These are phyloP conservation scores for Xylariaceae sp. DNA, from an alignment of 2,329 filamentous ascomycete genomes.

Conservation along the genomic window DNA sequence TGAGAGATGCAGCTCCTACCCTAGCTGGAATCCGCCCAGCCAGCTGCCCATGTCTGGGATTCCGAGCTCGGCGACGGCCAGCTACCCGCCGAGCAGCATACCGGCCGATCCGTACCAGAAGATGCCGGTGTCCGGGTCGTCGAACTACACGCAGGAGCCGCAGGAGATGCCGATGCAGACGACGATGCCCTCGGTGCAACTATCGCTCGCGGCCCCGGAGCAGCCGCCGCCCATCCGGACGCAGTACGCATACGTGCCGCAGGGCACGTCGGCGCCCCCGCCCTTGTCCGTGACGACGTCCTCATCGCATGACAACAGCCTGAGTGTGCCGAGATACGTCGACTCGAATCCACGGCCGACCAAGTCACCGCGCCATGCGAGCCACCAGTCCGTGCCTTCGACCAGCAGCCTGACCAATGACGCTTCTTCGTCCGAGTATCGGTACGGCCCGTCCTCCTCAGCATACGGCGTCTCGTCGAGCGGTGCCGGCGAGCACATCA, in stretches of 20 bases:
- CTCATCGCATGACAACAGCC: slow-evolving; percentile 35
- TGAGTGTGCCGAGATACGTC: slow-evolving; percentile 50
- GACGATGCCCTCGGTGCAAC: slow-evolving; percentile 46
- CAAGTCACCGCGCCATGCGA: slow-evolving; percentile 49
- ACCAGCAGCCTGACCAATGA: slow-evolving; percentile 39
- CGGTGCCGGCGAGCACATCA: slow-evolving; percentile 20
- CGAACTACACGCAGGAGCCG: slow-evolving; percentile 41
- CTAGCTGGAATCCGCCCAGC: slow-evolving; percentile 44
- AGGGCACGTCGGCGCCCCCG: slow-evolving; percentile 39
- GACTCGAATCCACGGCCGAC: slow-evolving; percentile 46
- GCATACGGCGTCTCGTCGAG: slow-evolving; percentile 17
- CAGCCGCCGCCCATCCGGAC: slow-evolving; percentile 38
- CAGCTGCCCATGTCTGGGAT: slow-evolving; percentile 41
- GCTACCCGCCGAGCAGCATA: slow-evolving; percentile 45
- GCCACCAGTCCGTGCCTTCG: slow-evolving; percentile 47
- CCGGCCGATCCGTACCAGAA: slow-evolving; percentile 45
- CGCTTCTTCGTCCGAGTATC: slow-evolving; percentile 46
- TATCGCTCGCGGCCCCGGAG: slow-evolving; percentile 42
- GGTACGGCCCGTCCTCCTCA: slow-evolving; percentile 39
- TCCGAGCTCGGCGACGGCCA: slow-evolving; percentile 35
- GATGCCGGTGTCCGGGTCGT: slow-evolving; percentile 40
- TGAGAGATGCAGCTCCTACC: slow-evolving; percentile 42
- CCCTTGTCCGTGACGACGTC: slow-evolving; percentile 39
- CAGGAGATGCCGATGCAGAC: slow-evolving; percentile 47
- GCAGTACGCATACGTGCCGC: slow-evolving; percentile 47